Evolutionary conservation across 176 grass and related monocot genomes (phyloP).

Genomic region (Aegilops sharonensis): DNA sequence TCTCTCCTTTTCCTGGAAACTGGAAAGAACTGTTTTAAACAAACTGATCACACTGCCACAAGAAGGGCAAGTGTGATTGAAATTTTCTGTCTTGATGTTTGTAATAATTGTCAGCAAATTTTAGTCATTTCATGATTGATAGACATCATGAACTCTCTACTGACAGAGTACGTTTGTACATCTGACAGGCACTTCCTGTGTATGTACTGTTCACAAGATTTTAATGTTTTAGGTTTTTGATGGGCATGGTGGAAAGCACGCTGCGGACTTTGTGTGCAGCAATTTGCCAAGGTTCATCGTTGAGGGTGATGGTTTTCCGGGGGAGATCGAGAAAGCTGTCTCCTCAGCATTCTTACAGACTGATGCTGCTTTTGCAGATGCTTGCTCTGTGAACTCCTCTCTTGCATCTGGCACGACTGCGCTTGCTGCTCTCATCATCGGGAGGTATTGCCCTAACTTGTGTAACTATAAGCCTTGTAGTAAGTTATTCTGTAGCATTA

Average conservation of each 20-base stretch:
- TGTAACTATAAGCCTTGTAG: not conserved
- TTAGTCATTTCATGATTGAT: not conserved
- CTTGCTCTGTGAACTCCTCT: slow-evolving; percentile 66
- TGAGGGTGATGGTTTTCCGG: slow-evolving; percentile 70
- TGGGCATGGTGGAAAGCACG: slow-evolving; percentile 96
- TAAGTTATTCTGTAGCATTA: not conserved
- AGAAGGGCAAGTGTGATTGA: not conserved
- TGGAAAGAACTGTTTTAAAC: not conserved
- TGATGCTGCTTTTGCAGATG: slow-evolving; percentile 84
- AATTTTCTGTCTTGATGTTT: not conserved
- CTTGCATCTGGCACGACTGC: slow-evolving; percentile 92
- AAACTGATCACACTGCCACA: not conserved
- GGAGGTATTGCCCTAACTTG: slow-evolving; percentile 55
- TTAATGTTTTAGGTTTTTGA: slow-evolving; percentile 78
- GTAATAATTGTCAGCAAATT: slow-evolving; percentile 2
- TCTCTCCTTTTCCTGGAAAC: not conserved
- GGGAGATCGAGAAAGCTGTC: slow-evolving; percentile 74
- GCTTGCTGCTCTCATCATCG: slow-evolving; percentile 72
- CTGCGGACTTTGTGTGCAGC: slow-evolving; percentile 86
- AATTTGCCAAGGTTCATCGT: slow-evolving; percentile 80
- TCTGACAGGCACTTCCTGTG: slow-evolving; percentile 13
- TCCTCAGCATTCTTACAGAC: slow-evolving; percentile 89
- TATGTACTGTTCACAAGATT: slow-evolving; percentile 18
- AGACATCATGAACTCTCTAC: not conserved
- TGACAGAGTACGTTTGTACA: slow-evolving; percentile 7